Conservation (phyloP, 1,284 basidiomycete genomes). For the Xerocomus minutiporus region DNA sequence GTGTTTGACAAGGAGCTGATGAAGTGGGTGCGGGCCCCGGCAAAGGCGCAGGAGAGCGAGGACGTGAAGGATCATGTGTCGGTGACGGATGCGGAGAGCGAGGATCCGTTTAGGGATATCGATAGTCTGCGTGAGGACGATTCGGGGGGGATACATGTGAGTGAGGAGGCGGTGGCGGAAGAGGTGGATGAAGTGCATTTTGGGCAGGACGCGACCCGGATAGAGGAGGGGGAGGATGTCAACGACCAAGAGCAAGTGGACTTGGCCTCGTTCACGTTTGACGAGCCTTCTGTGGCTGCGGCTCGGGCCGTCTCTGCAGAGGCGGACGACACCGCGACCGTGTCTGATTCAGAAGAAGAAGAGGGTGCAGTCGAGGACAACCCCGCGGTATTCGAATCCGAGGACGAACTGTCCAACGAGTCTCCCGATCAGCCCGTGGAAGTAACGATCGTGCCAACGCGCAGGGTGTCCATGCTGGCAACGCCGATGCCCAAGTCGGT, state of each 20-base stretch:
- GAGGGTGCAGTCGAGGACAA: constrained; percentile 15
- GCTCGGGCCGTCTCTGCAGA: constrained; percentile 41
- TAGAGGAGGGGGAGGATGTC: constrained; percentile 44
- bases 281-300: constrained; percentile 49
- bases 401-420: constrained; percentile 34
- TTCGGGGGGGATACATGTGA: constrained; percentile 25
- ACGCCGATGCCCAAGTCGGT: constrained; percentile 52
- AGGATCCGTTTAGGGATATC: constrained; percentile 83
- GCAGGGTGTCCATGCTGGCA: constrained; percentile 52
- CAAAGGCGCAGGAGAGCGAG: constrained; percentile 31
- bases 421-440: constrained; percentile 12
- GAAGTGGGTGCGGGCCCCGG: constrained; percentile 75
- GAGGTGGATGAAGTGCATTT: constrained; percentile 34
- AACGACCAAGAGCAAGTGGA: constrained; percentile 62
- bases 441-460: constrained; percentile 35
- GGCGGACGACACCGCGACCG: constrained; percentile 39
- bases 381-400: constrained; percentile 40
- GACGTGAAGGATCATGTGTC: constrained; percentile 37
- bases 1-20: constrained; percentile 75
- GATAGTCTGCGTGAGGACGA: constrained; percentile 73
- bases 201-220: constrained; percentile 43
- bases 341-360: constrained; percentile 43
- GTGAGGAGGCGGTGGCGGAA: constrained; percentile 14
- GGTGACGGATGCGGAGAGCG: constrained; percentile 56
- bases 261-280: constrained; percentile 68